Evolutionary conservation across 352 stramenopile species (phyloP).

Genomic region (Globisporangium uncinulatum): DNA sequence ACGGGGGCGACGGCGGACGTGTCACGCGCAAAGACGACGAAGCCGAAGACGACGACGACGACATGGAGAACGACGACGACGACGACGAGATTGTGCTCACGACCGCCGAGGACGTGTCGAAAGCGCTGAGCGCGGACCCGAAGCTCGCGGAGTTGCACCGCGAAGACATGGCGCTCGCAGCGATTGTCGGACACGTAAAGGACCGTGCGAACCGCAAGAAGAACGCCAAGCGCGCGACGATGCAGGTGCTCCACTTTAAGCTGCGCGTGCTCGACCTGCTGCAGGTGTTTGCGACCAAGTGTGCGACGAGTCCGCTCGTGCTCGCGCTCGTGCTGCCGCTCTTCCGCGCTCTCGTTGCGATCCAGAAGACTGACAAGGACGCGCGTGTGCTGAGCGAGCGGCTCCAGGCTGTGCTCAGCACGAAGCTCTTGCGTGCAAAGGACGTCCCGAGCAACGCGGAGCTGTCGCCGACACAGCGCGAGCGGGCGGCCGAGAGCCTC

Average conservation of each 20-base stretch:
- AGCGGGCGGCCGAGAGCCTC: slow-evolving; percentile 25
- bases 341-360: slow-evolving; percentile 44
- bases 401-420: slow-evolving; percentile 53
- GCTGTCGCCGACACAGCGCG: not conserved
- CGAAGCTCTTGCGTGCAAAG: slow-evolving; percentile 63
- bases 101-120: slow-evolving; percentile 52
- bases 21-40: slow-evolving; percentile 19
- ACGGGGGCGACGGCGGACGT: not conserved
- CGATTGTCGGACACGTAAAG: slow-evolving; percentile 77
- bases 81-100: slow-evolving; percentile 59
- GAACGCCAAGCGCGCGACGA: slow-evolving; percentile 53
- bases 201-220: slow-evolving; percentile 71
- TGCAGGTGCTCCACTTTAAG: slow-evolving; percentile 82
- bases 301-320: slow-evolving; percentile 22
- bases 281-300: slow-evolving; percentile 52
- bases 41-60: slow-evolving; percentile 36
- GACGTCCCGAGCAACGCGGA: slow-evolving; percentile 28
- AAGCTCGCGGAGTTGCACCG: slow-evolving; percentile 63
- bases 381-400: slow-evolving; percentile 72
- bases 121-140: slow-evolving; percentile 55
- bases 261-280: slow-evolving; percentile 79
- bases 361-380: slow-evolving; percentile 54
- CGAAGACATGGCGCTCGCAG: slow-evolving; percentile 74
- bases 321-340: slow-evolving; percentile 56
- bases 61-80: slow-evolving; percentile 32